Evolutionary conservation across 2,329 filamentous ascomycete genomes (phyloP), one percentile per base, ranked within the genome.

Genomic region (Alternaria sp.): DNA sequence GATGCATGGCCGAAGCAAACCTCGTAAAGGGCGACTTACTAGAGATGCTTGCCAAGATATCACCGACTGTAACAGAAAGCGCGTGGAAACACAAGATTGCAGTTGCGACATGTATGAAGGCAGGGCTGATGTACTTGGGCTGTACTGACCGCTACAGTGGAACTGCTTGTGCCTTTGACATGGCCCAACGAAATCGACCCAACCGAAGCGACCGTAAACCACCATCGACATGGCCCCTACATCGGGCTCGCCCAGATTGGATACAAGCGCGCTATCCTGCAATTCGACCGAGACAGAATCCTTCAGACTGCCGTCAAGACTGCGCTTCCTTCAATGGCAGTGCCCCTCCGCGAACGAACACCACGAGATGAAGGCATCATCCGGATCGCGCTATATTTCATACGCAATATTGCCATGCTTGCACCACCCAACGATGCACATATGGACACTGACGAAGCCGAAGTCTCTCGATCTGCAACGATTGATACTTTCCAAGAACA

Each of bases 401-500:
- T 98, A 49, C 88, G 94, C 32, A 99, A 99, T 71, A 85, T 98
- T 28, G 89, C 91, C 54, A 89, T 94, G 82, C 96, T 99, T 53
- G 84, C 89, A 8, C 89, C 92, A 5, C 89, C 92, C 3, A 85
- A 87, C 2, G 88, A 89, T 63, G 82, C 92, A 49, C 87, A 90
- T 30, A 90, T 89, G 64, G 92, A 97, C 63, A 92, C 91, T n/a
- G 92, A 97, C 63, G 93, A 97, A 75, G 88, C 91, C 11, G 92
- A 97, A 71, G 89, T 96, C 32, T 96, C 93, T 6, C 88, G 94
- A 61, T 96, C 93, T 3, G 88, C 92, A 8, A 91, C 92, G 0
- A 94, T 98, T 62, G 91, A 96, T 70, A 91, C 92, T 1, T 97
- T 97, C 71, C 88, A 94, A 38, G 89, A 90, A 65, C 95, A 99